A percentile compares a stretch with the other conserved stretches of the same genome.
phyloP scores from a whole-genome alignment of 208 protist genomes.

The Leishmania tarentolae region DNA sequence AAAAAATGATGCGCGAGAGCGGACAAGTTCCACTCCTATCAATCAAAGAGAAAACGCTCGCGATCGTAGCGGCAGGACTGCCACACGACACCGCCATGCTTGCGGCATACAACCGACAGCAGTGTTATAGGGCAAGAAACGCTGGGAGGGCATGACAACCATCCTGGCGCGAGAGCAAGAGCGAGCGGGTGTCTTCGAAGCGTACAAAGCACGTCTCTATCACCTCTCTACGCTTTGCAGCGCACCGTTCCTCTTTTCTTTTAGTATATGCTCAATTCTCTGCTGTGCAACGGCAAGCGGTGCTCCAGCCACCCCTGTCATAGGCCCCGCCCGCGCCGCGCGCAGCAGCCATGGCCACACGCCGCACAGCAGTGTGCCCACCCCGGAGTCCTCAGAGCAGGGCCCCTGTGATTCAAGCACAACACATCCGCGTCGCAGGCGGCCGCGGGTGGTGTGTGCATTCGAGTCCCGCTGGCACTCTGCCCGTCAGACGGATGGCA shows the following conservation, averaged over 20 bases:
- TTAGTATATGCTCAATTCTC: neutral
- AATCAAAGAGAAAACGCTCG: neutral
- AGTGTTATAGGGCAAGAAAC: neutral
- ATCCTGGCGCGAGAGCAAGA: neutral
- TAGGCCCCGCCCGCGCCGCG: neutral
- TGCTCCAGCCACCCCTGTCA: neutral
- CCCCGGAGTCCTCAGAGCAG: neutral
- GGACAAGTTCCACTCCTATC: neutral
- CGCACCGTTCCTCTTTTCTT: too few species aligned
- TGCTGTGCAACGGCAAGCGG: neutral
- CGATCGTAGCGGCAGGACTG: neutral
- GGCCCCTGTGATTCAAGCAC: too few species aligned
- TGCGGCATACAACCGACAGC: neutral
- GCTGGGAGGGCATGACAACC: neutral
- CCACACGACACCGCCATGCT: neutral
- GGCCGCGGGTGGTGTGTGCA: too few species aligned
- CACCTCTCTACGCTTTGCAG: neutral
- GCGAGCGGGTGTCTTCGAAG: neutral
- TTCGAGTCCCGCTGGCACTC: neutral
- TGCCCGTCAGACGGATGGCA: neutral
- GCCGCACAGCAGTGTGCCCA: neutral
- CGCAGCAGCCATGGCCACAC: neutral
- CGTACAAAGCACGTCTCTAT: neutral
- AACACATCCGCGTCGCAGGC: neutral
- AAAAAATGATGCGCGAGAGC: neutral